Conservation (phyloP, 2,329 filamentous ascomycete species). For the Hortaea werneckii region DNA sequence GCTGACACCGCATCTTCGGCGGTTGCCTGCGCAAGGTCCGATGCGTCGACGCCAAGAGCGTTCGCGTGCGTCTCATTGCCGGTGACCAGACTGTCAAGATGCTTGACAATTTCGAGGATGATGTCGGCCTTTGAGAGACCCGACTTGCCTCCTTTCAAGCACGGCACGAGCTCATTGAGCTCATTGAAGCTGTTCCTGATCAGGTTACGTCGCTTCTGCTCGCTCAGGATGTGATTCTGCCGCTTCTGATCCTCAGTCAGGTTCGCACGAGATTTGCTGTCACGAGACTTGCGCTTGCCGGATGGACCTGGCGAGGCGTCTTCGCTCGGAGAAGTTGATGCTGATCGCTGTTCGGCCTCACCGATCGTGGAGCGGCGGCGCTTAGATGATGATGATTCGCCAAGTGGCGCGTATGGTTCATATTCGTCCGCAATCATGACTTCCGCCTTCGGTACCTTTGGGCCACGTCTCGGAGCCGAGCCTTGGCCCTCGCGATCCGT, state of each 20-base stretch:
- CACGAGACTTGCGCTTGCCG: not conserved
- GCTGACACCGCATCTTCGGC: too few species aligned
- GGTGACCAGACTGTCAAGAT: slow-evolving; percentile 44
- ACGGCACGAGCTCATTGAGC: slow-evolving; percentile 65
- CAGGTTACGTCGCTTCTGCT: slow-evolving; percentile 73
- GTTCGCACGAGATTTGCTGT: slow-evolving; percentile 34
- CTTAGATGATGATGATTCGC: slow-evolving; percentile 5
- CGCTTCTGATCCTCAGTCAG: slow-evolving; percentile 71
- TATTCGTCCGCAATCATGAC: slow-evolving; percentile 2
- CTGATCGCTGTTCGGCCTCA: not conserved
- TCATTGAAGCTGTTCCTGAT: slow-evolving; percentile 78
- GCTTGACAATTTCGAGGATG: slow-evolving; percentile 64
- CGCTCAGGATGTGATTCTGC: slow-evolving; percentile 76
- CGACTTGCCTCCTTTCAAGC: slow-evolving; percentile 49
- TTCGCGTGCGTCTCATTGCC: slow-evolving; percentile 3
- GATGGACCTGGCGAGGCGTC: slow-evolving; percentile 3
- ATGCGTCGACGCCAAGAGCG: not conserved
- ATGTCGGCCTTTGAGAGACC: slow-evolving; percentile 78
- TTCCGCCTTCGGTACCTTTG: slow-evolving; percentile 7
- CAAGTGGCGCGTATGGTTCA: slow-evolving; percentile 1
- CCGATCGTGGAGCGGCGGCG: slow-evolving; percentile 7
- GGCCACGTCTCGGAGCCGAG: slow-evolving; percentile 5
- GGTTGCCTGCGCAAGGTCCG: too few species aligned
- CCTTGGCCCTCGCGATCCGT: not conserved
- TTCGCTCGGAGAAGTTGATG: not conserved